Percentiles rank a stretch among this genome's conserved stretches.
These are phyloP conservation scores for Chrysosporium queenslandicum DNA, from an alignment of 2,329 filamentous ascomycete genomes.

Conservation along the genomic window DNA sequence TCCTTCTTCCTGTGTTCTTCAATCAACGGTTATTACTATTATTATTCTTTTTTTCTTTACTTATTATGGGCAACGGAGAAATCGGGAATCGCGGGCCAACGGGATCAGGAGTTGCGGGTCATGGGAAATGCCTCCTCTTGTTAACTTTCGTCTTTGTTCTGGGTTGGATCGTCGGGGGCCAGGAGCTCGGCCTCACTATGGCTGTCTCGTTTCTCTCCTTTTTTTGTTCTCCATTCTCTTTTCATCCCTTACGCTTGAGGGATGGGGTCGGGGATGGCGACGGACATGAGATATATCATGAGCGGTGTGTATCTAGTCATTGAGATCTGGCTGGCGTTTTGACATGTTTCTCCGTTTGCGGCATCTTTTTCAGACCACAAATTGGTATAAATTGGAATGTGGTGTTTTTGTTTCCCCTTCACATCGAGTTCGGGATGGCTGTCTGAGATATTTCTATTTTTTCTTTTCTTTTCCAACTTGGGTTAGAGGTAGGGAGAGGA, in stretches of 20 bases:
- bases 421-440: neutral
- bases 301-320: neutral
- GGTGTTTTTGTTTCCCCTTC: neutral
- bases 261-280: neutral
- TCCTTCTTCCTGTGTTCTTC: neutral
- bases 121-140: neutral
- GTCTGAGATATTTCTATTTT: slow-evolving; percentile 2
- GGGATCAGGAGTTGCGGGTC: neutral
- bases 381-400: neutral
- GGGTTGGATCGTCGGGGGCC: neutral
- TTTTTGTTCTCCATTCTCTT: neutral
- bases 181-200: neutral
- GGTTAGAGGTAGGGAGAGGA: no score
- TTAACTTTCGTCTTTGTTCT: neutral
- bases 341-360: neutral
- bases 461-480: no score
- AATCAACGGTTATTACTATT: neutral
- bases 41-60: neutral
- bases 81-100: neutral
- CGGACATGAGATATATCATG: neutral
- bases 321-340: slow-evolving; percentile 5
- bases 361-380: slow-evolving; percentile 1
- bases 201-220: neutral
- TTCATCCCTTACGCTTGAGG: neutral
- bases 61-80: neutral